phyloP scores from a whole-genome alignment of 1,139 yeast genomes.

The Taphrina deformans region DNA sequence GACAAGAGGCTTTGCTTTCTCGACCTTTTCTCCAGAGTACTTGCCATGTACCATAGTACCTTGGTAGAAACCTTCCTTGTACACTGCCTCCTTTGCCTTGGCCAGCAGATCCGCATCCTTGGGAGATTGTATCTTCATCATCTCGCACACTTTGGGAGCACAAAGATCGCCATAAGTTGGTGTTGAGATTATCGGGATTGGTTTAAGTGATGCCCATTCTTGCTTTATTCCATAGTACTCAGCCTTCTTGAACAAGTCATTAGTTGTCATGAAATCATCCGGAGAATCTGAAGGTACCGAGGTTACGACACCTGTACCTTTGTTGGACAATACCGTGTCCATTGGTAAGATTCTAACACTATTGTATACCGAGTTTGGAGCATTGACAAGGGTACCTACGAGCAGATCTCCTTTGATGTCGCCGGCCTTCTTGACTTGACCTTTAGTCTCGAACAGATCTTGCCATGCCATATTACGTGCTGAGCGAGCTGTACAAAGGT shows the following conservation, averaged over 20 bases:
- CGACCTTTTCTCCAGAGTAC: slow-evolving; percentile 87
- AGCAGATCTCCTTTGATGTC: slow-evolving; percentile 68
- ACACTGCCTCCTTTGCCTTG: slow-evolving; percentile 89
- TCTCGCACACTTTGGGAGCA: slow-evolving; percentile 82
- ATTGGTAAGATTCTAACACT: slow-evolving; percentile 87
- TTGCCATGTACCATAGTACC: slow-evolving; percentile 80
- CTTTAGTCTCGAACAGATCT: slow-evolving; percentile 86
- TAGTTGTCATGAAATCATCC: slow-evolving; percentile 86
- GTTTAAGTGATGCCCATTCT: slow-evolving; percentile 80
- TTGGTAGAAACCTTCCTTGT: slow-evolving; percentile 94
- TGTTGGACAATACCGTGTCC: slow-evolving; percentile 92
- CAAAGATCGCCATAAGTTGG: slow-evolving; percentile 84
- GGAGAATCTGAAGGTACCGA: slow-evolving; percentile 99
- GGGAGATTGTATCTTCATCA: slow-evolving; percentile 89
- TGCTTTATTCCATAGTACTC: slow-evolving; percentile 83
- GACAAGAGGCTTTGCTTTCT: slow-evolving; percentile 83
- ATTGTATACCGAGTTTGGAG: slow-evolving; percentile 74
- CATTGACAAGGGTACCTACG: slow-evolving; percentile 81
- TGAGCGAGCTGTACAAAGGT: slow-evolving; percentile 91
- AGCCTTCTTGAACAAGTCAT: slow-evolving; percentile 82
- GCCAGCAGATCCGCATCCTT: slow-evolving; percentile 86
- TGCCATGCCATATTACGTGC: slow-evolving; percentile 97
- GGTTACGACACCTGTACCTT: slow-evolving; percentile 99
- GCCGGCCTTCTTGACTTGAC: slow-evolving; percentile 63
- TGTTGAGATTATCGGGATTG: slow-evolving; percentile 72